Conservation (phyloP, 106 monocot species). For the Dioscorea alata region DNA sequence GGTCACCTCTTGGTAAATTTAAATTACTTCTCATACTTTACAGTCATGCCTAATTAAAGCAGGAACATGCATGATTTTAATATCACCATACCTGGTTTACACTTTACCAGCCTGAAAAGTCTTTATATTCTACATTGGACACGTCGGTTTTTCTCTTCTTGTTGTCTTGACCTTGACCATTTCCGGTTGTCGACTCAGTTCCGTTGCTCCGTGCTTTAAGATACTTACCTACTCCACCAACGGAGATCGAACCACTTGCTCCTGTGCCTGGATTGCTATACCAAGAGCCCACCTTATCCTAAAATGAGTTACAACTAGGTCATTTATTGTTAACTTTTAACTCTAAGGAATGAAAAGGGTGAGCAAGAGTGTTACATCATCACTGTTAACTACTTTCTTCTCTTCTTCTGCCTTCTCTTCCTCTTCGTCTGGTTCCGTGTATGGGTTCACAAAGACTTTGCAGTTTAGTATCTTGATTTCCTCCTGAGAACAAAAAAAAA, state of each 20-base stretch:
- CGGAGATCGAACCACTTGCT: constrained; percentile 27
- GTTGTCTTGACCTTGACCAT: constrained; percentile 11
- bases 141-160: constrained; percentile 50
- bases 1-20: no score
- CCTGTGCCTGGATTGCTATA: constrained; percentile 81
- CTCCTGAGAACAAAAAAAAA: constrained; percentile 40
- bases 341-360: not conserved
- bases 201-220: constrained; percentile 34
- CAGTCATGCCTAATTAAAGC: not conserved
- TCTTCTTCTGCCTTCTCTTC: constrained; percentile 57
- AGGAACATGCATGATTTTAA: not conserved
- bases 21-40: no score
- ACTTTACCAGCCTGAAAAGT: constrained; percentile 52
- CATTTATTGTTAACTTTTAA: not conserved
- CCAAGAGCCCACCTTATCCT: constrained; percentile 86
- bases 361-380: constrained; percentile 42
- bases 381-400: constrained; percentile 36
- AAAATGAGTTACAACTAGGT: constrained; percentile 2
- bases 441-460: constrained; percentile 90
- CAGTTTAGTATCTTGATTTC: constrained; percentile 83
- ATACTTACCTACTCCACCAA: constrained; percentile 53
- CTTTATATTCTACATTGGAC: constrained; percentile 32
- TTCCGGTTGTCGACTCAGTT: constrained; percentile 12
- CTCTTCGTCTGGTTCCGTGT: constrained; percentile 87
- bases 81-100: no score